Percentiles rank a stretch among this genome's conserved stretches.
Conservation (phyloP, 495 filamentous ascomycete genomes). For the Neurospora sp. region DNA sequence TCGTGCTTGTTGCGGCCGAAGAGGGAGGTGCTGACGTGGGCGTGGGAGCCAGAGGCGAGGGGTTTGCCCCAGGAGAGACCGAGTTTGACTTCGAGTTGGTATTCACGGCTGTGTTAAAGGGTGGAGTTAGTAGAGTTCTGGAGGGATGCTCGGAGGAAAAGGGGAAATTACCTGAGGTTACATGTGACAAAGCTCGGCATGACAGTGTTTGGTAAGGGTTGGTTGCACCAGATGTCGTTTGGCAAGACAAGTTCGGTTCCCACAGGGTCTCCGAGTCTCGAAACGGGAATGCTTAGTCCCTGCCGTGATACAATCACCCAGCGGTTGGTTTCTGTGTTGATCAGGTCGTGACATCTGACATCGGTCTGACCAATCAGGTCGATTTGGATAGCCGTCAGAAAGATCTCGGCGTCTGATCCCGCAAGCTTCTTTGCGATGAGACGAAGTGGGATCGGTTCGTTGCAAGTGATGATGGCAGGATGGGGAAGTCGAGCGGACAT, state of each 20-base stretch:
- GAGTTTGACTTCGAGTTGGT: slow-evolving; percentile 72
- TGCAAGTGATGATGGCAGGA: slow-evolving; percentile 82
- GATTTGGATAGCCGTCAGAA: slow-evolving; percentile 70
- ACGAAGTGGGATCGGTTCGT: slow-evolving; percentile 70
- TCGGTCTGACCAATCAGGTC: slow-evolving; percentile 68
- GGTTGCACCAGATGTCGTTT: slow-evolving; percentile 53
- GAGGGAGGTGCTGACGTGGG: background rate
- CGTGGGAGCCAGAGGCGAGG: background rate
- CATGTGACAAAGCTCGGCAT: slow-evolving; percentile 82
- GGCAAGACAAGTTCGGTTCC: slow-evolving; percentile 61
- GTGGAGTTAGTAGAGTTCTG: background rate
- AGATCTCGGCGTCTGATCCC: slow-evolving; percentile 52
- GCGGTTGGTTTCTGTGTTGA: slow-evolving; percentile 50
- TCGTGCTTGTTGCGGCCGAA: slow-evolving; percentile 6
- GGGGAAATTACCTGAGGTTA: slow-evolving; percentile 50
- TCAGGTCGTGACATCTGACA: slow-evolving; percentile 62
- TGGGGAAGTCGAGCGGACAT: slow-evolving; percentile 80
- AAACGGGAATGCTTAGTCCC: slow-evolving; percentile 54
- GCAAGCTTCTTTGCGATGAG: slow-evolving; percentile 65
- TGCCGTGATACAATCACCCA: slow-evolving; percentile 61
- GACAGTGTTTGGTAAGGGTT: slow-evolving; percentile 69
- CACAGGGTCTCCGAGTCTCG: slow-evolving; percentile 45
- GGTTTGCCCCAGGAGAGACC: slow-evolving; percentile 51
- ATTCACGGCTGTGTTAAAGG: slow-evolving; percentile 41
- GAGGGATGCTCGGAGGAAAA: background rate